Percentiles rank a stretch among this genome's conserved stretches.
These are phyloP conservation scores for Mycosphaerella sp. DNA, from an alignment of 2,329 filamentous ascomycete genomes.

Conservation along the genomic window DNA sequence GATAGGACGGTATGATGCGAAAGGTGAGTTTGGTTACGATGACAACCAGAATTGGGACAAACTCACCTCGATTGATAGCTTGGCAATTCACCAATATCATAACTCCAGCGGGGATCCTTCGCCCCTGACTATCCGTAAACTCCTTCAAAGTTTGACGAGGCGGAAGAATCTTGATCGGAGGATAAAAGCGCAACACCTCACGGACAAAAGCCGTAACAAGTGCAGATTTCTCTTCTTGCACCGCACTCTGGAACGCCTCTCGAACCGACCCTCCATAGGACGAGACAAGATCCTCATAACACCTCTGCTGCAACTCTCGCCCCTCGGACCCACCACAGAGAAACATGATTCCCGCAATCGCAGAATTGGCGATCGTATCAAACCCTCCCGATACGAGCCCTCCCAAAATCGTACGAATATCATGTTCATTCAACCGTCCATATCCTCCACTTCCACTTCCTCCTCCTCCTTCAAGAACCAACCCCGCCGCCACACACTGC, in stretches of 20 bases:
- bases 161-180: slow-evolving; percentile 3
- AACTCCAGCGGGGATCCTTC: not conserved
- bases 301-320: not conserved
- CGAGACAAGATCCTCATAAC: not conserved
- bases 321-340: slow-evolving; percentile 1
- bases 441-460: no score
- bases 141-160: slow-evolving; percentile 5
- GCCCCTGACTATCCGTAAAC: not conserved
- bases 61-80: slow-evolving; percentile 7
- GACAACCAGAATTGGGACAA: no score
- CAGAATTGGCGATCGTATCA: slow-evolving; percentile 2
- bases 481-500: no score
- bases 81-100: slow-evolving; percentile 9
- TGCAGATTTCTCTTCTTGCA: not conserved
- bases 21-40: no score
- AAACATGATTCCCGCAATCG: slow-evolving; percentile 4
- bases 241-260: not conserved
- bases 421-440: not conserved
- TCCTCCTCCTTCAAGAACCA: no score
- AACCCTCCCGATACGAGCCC: slow-evolving; percentile 9
- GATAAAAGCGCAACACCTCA: slow-evolving; percentile 3
- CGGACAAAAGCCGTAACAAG: slow-evolving; percentile 1
- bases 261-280: not conserved
- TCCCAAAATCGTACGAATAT: slow-evolving; percentile 2
- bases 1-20: no score